A percentile compares a stretch with the other conserved stretches of the same genome.
Evolutionary conservation across 2,329 filamentous ascomycete species (phyloP).

Genomic region (Colletotrichum sp.): DNA sequence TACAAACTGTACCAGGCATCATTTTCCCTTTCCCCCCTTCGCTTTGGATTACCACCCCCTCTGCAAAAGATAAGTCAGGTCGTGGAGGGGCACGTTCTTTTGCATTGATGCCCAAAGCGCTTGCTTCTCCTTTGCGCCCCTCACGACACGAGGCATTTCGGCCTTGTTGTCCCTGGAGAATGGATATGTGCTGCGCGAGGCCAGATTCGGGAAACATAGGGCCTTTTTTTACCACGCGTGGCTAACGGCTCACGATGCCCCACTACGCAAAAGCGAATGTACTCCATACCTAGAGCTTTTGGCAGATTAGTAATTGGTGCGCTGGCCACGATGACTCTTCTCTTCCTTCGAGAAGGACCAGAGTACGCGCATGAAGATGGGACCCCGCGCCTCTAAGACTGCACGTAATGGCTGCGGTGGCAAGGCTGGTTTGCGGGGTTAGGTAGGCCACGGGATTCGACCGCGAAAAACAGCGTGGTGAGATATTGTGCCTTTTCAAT

Average conservation of each 20-base stretch:
- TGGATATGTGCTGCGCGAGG: neutral
- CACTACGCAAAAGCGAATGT: neutral
- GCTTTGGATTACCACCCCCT: neutral
- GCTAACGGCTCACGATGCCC: neutral
- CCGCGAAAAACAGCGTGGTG: neutral
- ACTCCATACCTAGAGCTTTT: neutral
- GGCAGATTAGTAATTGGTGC: neutral
- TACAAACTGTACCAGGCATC: neutral
- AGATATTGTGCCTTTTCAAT: neutral
- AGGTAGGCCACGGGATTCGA: neutral
- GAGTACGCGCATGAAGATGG: neutral
- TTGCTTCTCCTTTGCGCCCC: neutral
- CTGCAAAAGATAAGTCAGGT: neutral
- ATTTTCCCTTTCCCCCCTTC: neutral
- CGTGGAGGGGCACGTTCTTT: neutral
- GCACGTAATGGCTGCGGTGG: conserved; percentile 9
- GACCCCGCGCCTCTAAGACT: neutral
- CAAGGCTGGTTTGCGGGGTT: neutral
- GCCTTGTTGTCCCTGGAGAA: neutral
- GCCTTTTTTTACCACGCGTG: neutral
- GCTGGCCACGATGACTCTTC: neutral
- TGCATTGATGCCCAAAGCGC: conserved; percentile 8
- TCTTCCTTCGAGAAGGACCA: neutral
- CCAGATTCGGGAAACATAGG: neutral
- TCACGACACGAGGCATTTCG: neutral